phyloP scores from a whole-genome alignment of 306 rosid genomes.

The Glycine latifolia region DNA sequence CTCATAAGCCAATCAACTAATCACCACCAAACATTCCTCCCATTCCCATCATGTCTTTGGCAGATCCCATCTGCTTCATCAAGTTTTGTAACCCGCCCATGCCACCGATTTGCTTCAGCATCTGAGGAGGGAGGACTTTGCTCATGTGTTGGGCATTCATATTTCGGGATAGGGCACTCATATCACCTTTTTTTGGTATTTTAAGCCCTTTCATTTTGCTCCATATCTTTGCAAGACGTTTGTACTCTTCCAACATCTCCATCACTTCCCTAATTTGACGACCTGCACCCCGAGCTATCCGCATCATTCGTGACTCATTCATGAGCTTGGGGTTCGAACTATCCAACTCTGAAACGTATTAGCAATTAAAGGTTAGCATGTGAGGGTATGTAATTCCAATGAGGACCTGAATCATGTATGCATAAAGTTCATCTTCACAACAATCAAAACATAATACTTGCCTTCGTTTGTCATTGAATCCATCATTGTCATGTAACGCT shows the following conservation, averaged over 20 bases:
- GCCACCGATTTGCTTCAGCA: constrained; percentile 87
- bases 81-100: constrained; percentile 82
- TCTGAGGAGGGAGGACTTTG: constrained; percentile 85
- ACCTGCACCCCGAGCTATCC: constrained; percentile 85
- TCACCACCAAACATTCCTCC: constrained; percentile 68
- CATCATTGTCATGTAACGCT: constrained; percentile 98
- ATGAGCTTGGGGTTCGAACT: constrained; percentile 78
- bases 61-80: constrained; percentile 88
- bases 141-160: constrained; percentile 88
- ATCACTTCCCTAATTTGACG: constrained; percentile 66
- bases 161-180: constrained; percentile 73
- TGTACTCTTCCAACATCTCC: constrained; percentile 86
- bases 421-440: constrained; percentile 10
- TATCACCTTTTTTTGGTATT: constrained; percentile 80
- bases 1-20: constrained; percentile 1
- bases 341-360: constrained; percentile 72
- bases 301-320: constrained; percentile 76
- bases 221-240: constrained; percentile 79
- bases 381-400: neutral
- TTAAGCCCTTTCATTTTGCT: constrained; percentile 77
- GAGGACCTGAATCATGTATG: neutral
- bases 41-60: constrained; percentile 82
- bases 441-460: constrained; percentile 39
- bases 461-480: constrained; percentile 98
- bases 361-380: constrained; percentile 33